Evolutionary conservation across 1,284 basidiomycete species (phyloP).

Genomic region (Boletellus deceptivus): DNA sequence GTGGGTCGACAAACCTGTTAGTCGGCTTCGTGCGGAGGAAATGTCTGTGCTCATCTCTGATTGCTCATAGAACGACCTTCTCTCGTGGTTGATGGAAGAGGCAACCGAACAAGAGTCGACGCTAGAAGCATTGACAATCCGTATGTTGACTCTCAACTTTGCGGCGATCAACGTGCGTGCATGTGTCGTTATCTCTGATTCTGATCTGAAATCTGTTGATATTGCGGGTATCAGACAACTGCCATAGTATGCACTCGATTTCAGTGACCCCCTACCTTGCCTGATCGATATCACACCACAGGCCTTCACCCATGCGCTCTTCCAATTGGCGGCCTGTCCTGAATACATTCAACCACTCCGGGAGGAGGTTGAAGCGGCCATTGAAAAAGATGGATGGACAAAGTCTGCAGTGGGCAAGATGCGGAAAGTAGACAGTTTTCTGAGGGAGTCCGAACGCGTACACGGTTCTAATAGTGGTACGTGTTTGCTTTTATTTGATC

Average conservation of each 20-base stretch:
- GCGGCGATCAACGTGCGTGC: conserved; percentile 36
- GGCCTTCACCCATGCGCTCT: conserved; percentile 36
- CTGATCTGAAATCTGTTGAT: neutral
- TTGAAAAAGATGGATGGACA: conserved; percentile 41
- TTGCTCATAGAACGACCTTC: conserved; percentile 36
- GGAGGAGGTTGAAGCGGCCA: conserved; percentile 29
- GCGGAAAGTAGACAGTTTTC: conserved; percentile 39
- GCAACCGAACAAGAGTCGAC: conserved; percentile 27
- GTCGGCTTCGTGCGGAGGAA: neutral
- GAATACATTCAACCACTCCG: conserved; percentile 28
- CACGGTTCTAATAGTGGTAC: conserved; percentile 16
- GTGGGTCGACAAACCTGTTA: conserved; percentile 40
- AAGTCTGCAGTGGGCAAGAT: conserved; percentile 40
- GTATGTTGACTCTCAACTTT: conserved; percentile 39
- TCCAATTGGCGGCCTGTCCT: conserved; percentile 36
- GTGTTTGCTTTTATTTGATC: neutral
- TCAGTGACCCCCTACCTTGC: neutral
- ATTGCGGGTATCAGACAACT: neutral
- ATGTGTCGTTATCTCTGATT: neutral
- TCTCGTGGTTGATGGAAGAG: conserved; percentile 47
- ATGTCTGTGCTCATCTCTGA: too few species aligned
- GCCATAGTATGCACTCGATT: conserved; percentile 2
- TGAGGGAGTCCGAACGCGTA: conserved; percentile 40
- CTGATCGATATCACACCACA: neutral
- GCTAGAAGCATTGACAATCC: conserved; percentile 27